Conservation (phyloP, 441 rosid genomes). For the Flueggea neowawraea region DNA sequence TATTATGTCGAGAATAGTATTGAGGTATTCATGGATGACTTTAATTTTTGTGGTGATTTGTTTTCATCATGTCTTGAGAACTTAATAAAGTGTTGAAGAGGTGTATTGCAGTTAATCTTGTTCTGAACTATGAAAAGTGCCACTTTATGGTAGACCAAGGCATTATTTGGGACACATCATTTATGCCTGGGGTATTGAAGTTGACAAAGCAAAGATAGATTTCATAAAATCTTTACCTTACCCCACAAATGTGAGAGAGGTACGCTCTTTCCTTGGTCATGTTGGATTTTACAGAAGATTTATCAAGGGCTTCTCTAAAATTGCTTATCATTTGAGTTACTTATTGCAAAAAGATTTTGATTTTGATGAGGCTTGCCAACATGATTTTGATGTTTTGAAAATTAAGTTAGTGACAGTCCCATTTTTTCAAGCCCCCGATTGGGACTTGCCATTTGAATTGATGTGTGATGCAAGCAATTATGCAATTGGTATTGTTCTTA, state of each 20-base stretch:
- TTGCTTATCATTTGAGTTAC: background rate
- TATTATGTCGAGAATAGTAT: background rate
- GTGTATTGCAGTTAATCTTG: background rate
- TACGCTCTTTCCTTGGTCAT: background rate
- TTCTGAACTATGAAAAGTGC: conserved; percentile 1
- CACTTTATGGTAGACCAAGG: conserved; percentile 3
- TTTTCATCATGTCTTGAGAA: background rate
- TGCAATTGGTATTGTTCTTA: no score
- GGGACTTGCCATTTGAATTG: no score
- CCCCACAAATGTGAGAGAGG: background rate
- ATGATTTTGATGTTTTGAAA: background rate
- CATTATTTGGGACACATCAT: background rate
- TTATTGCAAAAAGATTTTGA: background rate
- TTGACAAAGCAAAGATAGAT: background rate
- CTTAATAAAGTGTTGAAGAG: background rate
- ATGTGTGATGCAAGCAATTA: no score
- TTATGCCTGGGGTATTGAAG: background rate
- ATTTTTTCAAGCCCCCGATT: background rate
- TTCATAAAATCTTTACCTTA: background rate
- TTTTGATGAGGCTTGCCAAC: background rate
- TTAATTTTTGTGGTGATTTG: background rate
- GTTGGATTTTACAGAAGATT: background rate
- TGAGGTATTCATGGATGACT: conserved; percentile 1
- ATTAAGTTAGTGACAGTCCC: background rate
- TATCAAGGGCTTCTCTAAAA: background rate